Evolutionary conservation across 495 filamentous ascomycete genomes (phyloP).

Genomic region (Daldinia decipiens): DNA sequence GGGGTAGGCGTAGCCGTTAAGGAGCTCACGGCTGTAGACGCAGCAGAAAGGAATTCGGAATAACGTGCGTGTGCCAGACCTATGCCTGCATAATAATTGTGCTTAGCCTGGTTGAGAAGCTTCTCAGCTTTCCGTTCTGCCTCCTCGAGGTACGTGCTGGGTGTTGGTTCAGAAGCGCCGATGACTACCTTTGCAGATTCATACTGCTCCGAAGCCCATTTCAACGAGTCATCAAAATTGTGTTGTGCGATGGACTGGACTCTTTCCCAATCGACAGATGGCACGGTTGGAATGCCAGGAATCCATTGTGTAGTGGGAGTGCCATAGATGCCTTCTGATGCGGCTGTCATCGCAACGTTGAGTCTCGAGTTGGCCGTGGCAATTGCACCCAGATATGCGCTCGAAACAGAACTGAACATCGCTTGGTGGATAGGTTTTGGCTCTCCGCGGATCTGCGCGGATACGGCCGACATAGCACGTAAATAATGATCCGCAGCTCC

Average conservation of each 20-base stretch:
- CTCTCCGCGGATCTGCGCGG: constrained; percentile 72
- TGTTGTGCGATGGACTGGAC: constrained; percentile 69
- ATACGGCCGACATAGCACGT: constrained; percentile 71
- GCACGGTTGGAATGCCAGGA: constrained; percentile 45
- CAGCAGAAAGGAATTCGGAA: constrained; percentile 74
- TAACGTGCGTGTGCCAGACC: constrained; percentile 82
- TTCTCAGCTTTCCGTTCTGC: constrained; percentile 65
- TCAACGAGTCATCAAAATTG: constrained; percentile 70
- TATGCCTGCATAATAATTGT: constrained; percentile 80
- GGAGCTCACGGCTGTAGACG: constrained; percentile 68
- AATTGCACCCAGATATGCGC: constrained; percentile 73
- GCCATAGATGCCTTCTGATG: constrained; percentile 58
- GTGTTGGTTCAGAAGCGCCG: constrained; percentile 61
- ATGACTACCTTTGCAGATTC: constrained; percentile 67
- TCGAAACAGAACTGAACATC: constrained; percentile 73
- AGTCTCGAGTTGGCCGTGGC: constrained; percentile 68
- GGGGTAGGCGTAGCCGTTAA: constrained; percentile 61
- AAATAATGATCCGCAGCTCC: constrained; percentile 71
- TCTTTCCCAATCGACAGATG: constrained; percentile 53
- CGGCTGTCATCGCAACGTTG: constrained; percentile 59
- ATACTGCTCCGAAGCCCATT: constrained; percentile 72
- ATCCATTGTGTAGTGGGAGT: constrained; percentile 52
- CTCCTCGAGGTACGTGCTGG: constrained; percentile 57
- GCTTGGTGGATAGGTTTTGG: constrained; percentile 69
- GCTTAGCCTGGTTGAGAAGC: constrained; percentile 68